Percentiles rank a stretch among this genome's conserved stretches.
These are phyloP conservation scores for Nitzschia sp. DNA, from an alignment of 108 stramenopile species.

Conservation along the genomic window DNA sequence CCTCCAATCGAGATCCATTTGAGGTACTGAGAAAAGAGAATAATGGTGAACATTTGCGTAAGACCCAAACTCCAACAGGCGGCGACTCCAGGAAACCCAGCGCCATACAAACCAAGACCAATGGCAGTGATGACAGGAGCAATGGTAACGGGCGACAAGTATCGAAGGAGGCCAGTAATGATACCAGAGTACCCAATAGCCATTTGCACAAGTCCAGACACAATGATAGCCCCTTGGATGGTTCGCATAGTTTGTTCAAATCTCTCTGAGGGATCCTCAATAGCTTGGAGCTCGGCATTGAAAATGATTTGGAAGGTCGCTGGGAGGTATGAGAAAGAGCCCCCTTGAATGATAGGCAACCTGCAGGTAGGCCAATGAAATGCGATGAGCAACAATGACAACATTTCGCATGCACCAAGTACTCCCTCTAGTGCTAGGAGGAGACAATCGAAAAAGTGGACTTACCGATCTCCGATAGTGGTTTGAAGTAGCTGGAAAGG, in stretches of 20 bases:
- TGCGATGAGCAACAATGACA: neutral
- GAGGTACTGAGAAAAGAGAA: conserved; percentile 31
- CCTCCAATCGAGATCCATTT: conserved; percentile 6
- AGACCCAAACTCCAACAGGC: conserved; percentile 34
- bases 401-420: neutral
- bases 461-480: conserved; percentile 35
- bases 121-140: conserved; percentile 39
- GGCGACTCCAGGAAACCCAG: conserved; percentile 30
- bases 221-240: conserved; percentile 34
- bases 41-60: conserved; percentile 10
- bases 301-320: conserved; percentile 31
- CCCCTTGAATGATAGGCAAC: conserved; percentile 38
- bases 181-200: conserved; percentile 34
- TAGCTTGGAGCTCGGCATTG: conserved; percentile 27
- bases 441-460: neutral
- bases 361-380: neutral
- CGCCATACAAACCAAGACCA: conserved; percentile 32
- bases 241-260: conserved; percentile 34
- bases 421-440: too few species aligned
- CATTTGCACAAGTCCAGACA: conserved; percentile 26
- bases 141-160: conserved; percentile 36
- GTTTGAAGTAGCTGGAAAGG: conserved; percentile 29
- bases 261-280: conserved; percentile 22
- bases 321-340: conserved; percentile 30
- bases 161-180: conserved; percentile 14